phyloP scores from a whole-genome alignment of 164 flowering plant genomes.

The Magnolia kwangsiensis region DNA sequence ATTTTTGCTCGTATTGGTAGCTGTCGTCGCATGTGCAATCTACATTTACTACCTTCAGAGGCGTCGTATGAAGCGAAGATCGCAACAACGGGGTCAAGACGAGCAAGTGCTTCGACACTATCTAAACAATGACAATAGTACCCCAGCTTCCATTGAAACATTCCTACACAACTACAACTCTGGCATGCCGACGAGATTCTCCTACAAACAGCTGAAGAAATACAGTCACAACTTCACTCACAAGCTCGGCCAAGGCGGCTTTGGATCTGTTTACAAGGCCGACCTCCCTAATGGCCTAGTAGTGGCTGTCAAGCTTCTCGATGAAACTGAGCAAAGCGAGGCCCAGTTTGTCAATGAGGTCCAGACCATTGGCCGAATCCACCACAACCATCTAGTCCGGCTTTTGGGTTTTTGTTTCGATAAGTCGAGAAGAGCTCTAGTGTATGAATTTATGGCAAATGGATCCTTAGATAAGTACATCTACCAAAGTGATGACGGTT shows the following conservation, averaged over 20 bases:
- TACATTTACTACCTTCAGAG: background rate
- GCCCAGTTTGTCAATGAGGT: conserved; percentile 14
- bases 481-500: background rate
- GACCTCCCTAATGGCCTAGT: background rate
- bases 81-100: background rate
- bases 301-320: conserved; percentile 6
- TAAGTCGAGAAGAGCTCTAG: background rate
- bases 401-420: conserved; percentile 10
- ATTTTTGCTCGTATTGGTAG: background rate
- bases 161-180: conserved; percentile 10
- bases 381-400: conserved; percentile 10
- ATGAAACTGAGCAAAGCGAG: conserved; percentile 4
- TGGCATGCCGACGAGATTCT: conserved; percentile 4
- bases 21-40: background rate
- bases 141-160: background rate
- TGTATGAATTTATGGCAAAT: background rate
- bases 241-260: conserved; percentile 15
- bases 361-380: conserved; percentile 2
- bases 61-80: background rate
- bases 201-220: conserved; percentile 6
- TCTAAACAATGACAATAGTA: background rate
- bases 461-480: conserved; percentile 8
- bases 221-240: conserved; percentile 2
- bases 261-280: conserved; percentile 9
- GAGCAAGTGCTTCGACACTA: conserved; percentile 5